Evolutionary conservation across 1,139 yeast genomes (phyloP).

Genomic region (Scheffersomyces insectosa): DNA sequence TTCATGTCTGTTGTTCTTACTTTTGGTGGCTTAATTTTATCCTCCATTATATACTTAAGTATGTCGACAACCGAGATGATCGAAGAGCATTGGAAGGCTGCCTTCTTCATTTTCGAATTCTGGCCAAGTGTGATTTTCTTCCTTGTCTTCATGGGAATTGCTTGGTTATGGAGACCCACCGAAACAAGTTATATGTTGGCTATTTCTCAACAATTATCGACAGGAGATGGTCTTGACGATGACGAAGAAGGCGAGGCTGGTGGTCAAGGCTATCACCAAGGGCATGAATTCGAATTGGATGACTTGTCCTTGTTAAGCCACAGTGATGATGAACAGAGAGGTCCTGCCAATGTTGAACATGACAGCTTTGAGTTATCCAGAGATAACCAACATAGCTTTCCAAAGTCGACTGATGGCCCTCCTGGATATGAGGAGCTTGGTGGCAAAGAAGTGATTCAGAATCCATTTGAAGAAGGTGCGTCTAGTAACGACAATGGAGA

Average conservation of each 20-base stretch:
- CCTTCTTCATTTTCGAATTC: slow-evolving; percentile 86
- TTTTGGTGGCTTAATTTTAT: slow-evolving; percentile 61
- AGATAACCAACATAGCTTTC: slow-evolving; percentile 10
- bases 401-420: slow-evolving; percentile 18
- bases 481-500: slow-evolving; percentile 9
- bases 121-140: slow-evolving; percentile 94
- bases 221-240: slow-evolving; percentile 58
- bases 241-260: slow-evolving; percentile 46
- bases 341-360: slow-evolving; percentile 13
- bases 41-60: slow-evolving; percentile 70
- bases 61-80: slow-evolving; percentile 76
- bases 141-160: slow-evolving; percentile 77
- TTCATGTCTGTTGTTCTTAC: slow-evolving; percentile 60
- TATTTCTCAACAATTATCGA: slow-evolving; percentile 88
- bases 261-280: slow-evolving; percentile 31
- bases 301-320: slow-evolving; percentile 65
- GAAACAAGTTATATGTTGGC: slow-evolving; percentile 94
- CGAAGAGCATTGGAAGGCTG: slow-evolving; percentile 88
- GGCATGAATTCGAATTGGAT: slow-evolving; percentile 70
- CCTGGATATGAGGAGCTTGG: slow-evolving; percentile 26
- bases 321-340: slow-evolving; percentile 39
- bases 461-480: slow-evolving; percentile 5
- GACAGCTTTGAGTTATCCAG: slow-evolving; percentile 40
- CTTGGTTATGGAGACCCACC: slow-evolving; percentile 97
- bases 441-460: slow-evolving; percentile 9